Percentiles rank a stretch among this genome's conserved stretches.
phyloP scores from a whole-genome alignment of 441 rosid genomes.

The Gossypium schwendimanii region DNA sequence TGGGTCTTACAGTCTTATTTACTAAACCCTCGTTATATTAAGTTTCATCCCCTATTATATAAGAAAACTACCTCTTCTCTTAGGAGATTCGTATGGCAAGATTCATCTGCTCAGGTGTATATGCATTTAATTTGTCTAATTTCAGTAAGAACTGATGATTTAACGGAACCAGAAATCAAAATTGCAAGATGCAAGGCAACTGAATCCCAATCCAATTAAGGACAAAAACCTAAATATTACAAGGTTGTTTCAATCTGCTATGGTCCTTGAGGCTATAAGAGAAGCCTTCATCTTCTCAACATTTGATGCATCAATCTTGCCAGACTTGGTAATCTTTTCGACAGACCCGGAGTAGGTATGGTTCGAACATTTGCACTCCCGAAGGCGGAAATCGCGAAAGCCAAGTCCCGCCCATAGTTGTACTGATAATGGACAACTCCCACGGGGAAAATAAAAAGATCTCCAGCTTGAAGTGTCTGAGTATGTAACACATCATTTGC shows the following conservation, averaged over 20 bases:
- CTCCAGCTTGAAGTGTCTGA: background rate
- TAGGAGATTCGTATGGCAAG: too few relatives aligned
- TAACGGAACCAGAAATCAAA: too few relatives aligned
- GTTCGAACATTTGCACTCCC: background rate
- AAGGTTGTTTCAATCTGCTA: background rate
- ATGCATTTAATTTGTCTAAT: too few relatives aligned
- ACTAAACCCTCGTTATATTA: too few relatives aligned
- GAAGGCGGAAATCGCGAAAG: background rate
- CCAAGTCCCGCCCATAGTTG: background rate
- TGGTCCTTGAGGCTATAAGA: background rate
- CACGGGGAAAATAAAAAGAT: background rate
- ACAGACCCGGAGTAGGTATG: background rate
- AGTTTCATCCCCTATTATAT: too few relatives aligned
- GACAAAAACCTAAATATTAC: background rate
- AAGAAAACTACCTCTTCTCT: too few relatives aligned
- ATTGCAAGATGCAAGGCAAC: conserved; percentile 48
- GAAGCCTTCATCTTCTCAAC: background rate
- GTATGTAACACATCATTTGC: background rate
- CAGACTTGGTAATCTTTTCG: background rate
- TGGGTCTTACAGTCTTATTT: too few relatives aligned
- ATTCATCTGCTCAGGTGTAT: too few relatives aligned
- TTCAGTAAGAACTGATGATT: too few relatives aligned
- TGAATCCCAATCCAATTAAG: background rate
- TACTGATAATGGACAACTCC: background rate
- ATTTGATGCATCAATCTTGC: background rate